Percentiles rank a stretch among this genome's conserved stretches.
phyloP scores from a whole-genome alignment of 2,329 filamentous ascomycete genomes.

The Fusarium sp. region DNA sequence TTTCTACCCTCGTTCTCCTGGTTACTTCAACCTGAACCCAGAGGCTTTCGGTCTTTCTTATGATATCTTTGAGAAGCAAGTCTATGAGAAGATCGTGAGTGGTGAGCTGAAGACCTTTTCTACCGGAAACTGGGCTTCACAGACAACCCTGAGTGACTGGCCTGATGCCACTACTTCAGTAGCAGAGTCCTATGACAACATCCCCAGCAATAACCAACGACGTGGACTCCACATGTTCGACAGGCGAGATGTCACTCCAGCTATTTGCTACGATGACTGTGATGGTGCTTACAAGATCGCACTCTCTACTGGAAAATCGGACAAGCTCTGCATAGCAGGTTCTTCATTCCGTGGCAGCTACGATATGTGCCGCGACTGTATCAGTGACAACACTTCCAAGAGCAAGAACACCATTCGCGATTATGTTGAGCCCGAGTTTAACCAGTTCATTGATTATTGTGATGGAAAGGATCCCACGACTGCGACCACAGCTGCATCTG shows the following conservation, averaged over 20 bases:
- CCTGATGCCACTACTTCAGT: conserved; percentile 32
- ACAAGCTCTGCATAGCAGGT: conserved; percentile 53
- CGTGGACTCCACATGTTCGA: conserved; percentile 40
- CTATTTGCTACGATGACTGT: conserved; percentile 63
- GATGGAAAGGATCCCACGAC: conserved; percentile 34
- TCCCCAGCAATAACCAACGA: conserved; percentile 17
- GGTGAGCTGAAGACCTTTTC: conserved; percentile 55
- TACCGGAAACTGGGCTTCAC: conserved; percentile 66
- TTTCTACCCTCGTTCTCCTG: conserved; percentile 60
- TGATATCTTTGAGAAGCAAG: conserved; percentile 64
- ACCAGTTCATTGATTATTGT: conserved; percentile 60
- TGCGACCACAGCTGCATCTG: conserved; percentile 11
- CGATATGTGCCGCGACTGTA: conserved; percentile 54
- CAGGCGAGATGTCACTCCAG: conserved; percentile 56
- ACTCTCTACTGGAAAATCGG: conserved; percentile 56
- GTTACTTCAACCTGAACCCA: conserved; percentile 73
- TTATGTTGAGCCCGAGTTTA: conserved; percentile 52
- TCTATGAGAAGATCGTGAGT: conserved; percentile 48
- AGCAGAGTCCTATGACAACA: conserved; percentile 7
- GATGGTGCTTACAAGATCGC: conserved; percentile 59
- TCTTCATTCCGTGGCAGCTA: conserved; percentile 55
- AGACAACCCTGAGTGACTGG: conserved; percentile 55
- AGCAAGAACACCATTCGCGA: conserved; percentile 42
- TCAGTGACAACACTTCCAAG: conserved; percentile 41
- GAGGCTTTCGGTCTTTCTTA: conserved; percentile 69